Percentiles rank a stretch among this genome's conserved stretches.
These are phyloP conservation scores for Termitomyces sp. DNA, from an alignment of 768 basidiomycete species.

Conservation along the genomic window DNA sequence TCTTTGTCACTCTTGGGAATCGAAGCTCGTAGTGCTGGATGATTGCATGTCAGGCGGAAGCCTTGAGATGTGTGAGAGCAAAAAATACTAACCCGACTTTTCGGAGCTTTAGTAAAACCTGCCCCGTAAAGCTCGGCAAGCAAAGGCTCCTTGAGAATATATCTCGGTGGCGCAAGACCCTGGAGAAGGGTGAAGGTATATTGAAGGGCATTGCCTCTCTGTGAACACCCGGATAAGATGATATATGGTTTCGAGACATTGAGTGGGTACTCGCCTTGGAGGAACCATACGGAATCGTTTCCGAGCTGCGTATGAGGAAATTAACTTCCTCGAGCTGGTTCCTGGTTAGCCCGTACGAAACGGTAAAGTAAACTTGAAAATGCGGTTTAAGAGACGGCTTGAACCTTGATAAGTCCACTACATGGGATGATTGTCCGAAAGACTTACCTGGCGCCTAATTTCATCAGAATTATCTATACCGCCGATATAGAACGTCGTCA, in stretches of 20 bases:
- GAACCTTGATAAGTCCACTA: background rate
- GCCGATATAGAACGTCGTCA: slow-evolving; percentile 81
- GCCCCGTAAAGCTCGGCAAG: slow-evolving; percentile 76
- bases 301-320: slow-evolving; percentile 50
- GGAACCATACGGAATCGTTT: slow-evolving; percentile 27
- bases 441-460: slow-evolving; percentile 33
- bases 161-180: slow-evolving; percentile 44
- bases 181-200: slow-evolving; percentile 51
- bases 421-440: background rate
- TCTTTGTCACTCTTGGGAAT: slow-evolving; percentile 75
- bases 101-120: slow-evolving; percentile 70
- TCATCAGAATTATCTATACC: slow-evolving; percentile 48
- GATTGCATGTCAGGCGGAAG: background rate
- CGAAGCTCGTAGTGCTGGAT: slow-evolving; percentile 76
- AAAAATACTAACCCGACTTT: slow-evolving; percentile 39
- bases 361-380: slow-evolving; percentile 71
- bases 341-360: slow-evolving; percentile 69
- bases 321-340: slow-evolving; percentile 69
- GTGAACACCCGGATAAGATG: background rate
- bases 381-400: slow-evolving; percentile 47
- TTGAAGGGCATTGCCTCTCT: slow-evolving; percentile 26
- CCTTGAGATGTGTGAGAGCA: background rate
- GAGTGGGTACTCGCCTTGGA: slow-evolving; percentile 15
- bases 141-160: slow-evolving; percentile 57
- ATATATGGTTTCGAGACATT: background rate